Evolutionary conservation across 192 early-diverging fungal species (phyloP).

Genomic region (Backusella luteola): DNA sequence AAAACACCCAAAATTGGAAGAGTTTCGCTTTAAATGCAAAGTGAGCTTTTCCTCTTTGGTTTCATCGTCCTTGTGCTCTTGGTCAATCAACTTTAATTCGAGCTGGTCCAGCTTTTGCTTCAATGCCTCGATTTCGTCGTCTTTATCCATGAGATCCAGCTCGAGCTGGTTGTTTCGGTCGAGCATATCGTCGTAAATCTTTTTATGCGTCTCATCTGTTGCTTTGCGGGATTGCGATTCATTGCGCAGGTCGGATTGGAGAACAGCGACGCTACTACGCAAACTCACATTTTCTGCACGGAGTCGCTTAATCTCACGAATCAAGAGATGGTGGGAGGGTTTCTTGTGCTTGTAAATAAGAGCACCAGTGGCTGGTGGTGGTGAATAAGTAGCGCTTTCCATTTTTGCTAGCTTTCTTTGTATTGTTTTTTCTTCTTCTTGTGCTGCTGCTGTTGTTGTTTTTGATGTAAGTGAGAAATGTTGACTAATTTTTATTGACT

Average conservation of each 20-base stretch:
- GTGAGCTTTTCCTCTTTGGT: background rate
- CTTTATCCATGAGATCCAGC: constrained; percentile 11
- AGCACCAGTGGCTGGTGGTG: background rate
- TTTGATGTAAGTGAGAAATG: background rate
- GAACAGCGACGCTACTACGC: constrained; percentile 16
- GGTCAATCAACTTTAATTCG: background rate
- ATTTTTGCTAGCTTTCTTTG: background rate
- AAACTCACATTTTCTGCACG: constrained; percentile 29
- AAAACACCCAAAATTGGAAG: background rate
- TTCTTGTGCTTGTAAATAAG: background rate
- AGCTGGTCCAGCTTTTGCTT: constrained; percentile 17
- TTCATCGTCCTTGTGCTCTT: background rate
- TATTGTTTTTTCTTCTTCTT: background rate
- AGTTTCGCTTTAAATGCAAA: background rate
- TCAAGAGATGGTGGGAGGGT: constrained; percentile 12
- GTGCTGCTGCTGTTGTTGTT: background rate
- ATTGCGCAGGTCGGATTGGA: constrained; percentile 24
- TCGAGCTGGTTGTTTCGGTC: constrained; percentile 16
- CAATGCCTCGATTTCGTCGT: constrained; percentile 21
- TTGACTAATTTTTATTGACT: background rate
- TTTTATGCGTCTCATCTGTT: constrained; percentile 25
- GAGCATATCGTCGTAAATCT: constrained; percentile 18
- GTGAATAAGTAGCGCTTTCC: background rate
- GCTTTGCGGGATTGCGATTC: constrained; percentile 24
- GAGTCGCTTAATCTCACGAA: constrained; percentile 33